Conservation (phyloP, 129 eudicot species). For the Lactuca sativa region DNA sequence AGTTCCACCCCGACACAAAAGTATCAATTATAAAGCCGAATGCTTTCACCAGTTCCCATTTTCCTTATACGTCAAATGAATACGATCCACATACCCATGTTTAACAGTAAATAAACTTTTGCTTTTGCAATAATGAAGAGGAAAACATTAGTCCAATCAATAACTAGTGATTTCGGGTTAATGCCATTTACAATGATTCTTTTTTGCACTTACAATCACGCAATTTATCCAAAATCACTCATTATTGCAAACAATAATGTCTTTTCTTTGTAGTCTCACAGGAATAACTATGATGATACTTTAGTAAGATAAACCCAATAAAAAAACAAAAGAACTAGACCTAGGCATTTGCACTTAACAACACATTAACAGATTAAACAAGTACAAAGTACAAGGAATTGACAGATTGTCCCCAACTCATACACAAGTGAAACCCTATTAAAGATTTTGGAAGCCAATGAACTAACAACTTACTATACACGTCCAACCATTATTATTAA, state of each 20-base stretch:
- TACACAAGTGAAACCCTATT: constrained; percentile 12
- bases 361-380: constrained; percentile 4
- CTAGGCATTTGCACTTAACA: constrained; percentile 8
- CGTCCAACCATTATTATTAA: constrained; percentile 17
- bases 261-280: background rate
- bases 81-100: background rate
- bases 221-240: background rate
- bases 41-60: no score
- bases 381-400: constrained; percentile 17
- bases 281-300: no score
- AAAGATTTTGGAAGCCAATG: constrained; percentile 7
- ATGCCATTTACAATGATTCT: background rate
- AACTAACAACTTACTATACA: constrained; percentile 20
- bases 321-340: background rate
- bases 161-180: background rate
- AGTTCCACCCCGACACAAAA: no score
- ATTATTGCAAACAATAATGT: background rate
- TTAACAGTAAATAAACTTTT: background rate
- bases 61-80: no score
- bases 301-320: background rate
- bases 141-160: no score
- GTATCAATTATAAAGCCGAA: no score
- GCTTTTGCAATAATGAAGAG: background rate
- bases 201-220: background rate
- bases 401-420: constrained; percentile 6